Percentiles rank a stretch among this genome's conserved stretches.
Conservation (phyloP, 352 stramenopile species). For the Phytophthora rubi region DNA sequence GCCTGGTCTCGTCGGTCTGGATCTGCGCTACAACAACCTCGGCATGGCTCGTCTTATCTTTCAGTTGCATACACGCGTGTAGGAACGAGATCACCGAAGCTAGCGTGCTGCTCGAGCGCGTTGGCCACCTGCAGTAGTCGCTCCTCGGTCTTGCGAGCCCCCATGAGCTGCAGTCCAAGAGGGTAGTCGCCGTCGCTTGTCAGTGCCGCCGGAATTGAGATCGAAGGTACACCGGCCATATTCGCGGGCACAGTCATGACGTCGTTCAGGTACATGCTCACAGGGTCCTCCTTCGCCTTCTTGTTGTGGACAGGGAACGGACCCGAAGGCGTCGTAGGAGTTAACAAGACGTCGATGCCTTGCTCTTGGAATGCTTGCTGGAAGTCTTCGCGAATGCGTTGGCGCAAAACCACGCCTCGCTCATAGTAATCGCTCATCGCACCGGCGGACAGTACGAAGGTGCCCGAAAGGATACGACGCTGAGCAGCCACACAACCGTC, state of each 20-base stretch:
- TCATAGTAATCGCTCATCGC: slow-evolving; percentile 93
- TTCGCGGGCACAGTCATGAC: slow-evolving; percentile 93
- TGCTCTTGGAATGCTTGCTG: slow-evolving; percentile 58
- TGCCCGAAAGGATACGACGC: slow-evolving; percentile 91
- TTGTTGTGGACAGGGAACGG: slow-evolving; percentile 74
- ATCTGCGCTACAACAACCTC: slow-evolving; percentile 65
- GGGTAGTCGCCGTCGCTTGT: slow-evolving; percentile 64
- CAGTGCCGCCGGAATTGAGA: slow-evolving; percentile 80
- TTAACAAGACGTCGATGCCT: slow-evolving; percentile 85
- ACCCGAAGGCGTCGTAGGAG: slow-evolving; percentile 84
- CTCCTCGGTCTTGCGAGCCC: slow-evolving; percentile 63
- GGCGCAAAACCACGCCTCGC: slow-evolving; percentile 77
- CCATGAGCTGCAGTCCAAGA: slow-evolving; percentile 85
- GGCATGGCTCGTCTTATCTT: slow-evolving; percentile 40
- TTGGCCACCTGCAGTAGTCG: slow-evolving; percentile 67
- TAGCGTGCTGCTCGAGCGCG: slow-evolving; percentile 64
- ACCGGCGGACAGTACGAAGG: slow-evolving; percentile 88
- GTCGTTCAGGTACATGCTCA: slow-evolving; percentile 92
- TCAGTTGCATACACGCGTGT: slow-evolving; percentile 56
- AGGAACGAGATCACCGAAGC: slow-evolving; percentile 56
- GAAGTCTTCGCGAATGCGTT: slow-evolving; percentile 85
- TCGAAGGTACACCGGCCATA: slow-evolving; percentile 85
- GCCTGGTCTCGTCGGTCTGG: slow-evolving; percentile 45
- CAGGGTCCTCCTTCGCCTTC: slow-evolving; percentile 66
- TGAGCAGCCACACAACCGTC: slow-evolving; percentile 22